These are phyloP conservation scores for Halophytophthora batemanensis DNA, from an alignment of 352 stramenopile species.

Conservation along the genomic window DNA sequence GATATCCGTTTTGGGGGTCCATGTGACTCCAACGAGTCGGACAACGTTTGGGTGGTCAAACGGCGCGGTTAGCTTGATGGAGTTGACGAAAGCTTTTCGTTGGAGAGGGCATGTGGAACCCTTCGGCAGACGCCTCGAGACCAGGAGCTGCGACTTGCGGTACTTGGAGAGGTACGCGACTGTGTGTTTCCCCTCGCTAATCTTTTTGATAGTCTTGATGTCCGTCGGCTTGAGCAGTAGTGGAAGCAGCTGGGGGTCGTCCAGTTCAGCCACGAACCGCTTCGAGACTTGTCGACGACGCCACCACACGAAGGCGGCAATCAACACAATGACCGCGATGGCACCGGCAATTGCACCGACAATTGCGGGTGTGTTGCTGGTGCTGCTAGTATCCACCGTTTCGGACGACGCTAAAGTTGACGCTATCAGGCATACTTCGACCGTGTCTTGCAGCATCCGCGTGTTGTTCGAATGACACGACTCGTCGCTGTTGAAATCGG, in stretches of 20 bases:
- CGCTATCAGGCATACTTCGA: constrained; percentile 25
- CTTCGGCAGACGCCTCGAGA: constrained; percentile 40
- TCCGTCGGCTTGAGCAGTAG: constrained; percentile 40
- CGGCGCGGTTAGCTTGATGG: constrained; percentile 48
- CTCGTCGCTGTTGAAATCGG: constrained; percentile 22
- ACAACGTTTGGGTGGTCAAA: constrained; percentile 51
- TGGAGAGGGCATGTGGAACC: constrained; percentile 28
- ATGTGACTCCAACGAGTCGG: constrained; percentile 47
- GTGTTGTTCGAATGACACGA: constrained; percentile 27
- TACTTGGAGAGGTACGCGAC: constrained; percentile 45
- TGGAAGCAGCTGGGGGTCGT: constrained; percentile 30
- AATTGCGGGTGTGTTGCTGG: constrained; percentile 12
- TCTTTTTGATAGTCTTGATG: constrained; percentile 37
- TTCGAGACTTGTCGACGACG: constrained; percentile 19
- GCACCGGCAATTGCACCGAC: constrained; percentile 6
- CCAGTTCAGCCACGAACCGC: constrained; percentile 26
- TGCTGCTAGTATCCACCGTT: constrained; percentile 9
- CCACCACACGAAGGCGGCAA: constrained; percentile 12
- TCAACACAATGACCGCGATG: constrained; percentile 4
- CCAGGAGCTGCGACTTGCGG: constrained; percentile 28
- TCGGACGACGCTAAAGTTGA: constrained; percentile 1
- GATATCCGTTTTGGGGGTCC: constrained; percentile 47
- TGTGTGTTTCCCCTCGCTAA: constrained; percentile 22
- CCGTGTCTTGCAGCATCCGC: constrained; percentile 21
- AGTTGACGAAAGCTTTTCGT: constrained; percentile 39